Base-by-base conservation (phyloP, 2,329 filamentous ascomycete genomes). In the Ceratocystis alfenasii region DNA sequence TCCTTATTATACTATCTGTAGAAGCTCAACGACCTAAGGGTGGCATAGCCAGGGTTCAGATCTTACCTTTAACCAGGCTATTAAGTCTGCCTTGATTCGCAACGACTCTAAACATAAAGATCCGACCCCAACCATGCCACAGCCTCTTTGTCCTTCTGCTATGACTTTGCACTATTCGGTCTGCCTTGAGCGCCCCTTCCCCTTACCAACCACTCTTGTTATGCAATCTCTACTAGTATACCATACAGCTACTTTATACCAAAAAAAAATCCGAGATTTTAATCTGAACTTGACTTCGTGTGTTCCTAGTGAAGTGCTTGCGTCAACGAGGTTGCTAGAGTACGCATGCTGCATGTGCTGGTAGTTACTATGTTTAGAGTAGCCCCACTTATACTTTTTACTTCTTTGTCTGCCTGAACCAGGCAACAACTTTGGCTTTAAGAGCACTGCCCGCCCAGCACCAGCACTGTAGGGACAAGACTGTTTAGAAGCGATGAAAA, bases 381-480 rank as follows among this genome's bases (percentile, higher is more conserved):
- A 59, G 6, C 55, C 55, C 28, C 55, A 59, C 28, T 59, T 59
- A 53, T 53, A 15, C 15, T 41, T 41, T 41, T 15, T 15, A 5
- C 22, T 25, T 10, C 6, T 50, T 7, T 53, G 48, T 10, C 30
- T 59, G 55, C 17, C 55, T 59, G 55, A 30, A 36, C 15, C 28
- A 59, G 28, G 55, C 55, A 59, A 28, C 55, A 59, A 36, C 55
- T 59, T 59, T 28, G 15, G 28, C 15, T 36, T 20, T 1, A 20
- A 25, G 28, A 20, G 28, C 55, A 59, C 55, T 59, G 55, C 55
- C 55, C 22, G 55, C 55, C 55, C 22, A 59, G 10, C 53, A 57
- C 6, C 4, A 30, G 50, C 17, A 50, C 5, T 50, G 48, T 8
- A 8, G n/a, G 17, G 20, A 20, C 50, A 20, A 6, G 4, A 8